Evolutionary conservation across 495 filamentous ascomycete genomes (phyloP), one percentile per base, ranked within the genome.

Genomic region (Thermothielavioides terrestris): DNA sequence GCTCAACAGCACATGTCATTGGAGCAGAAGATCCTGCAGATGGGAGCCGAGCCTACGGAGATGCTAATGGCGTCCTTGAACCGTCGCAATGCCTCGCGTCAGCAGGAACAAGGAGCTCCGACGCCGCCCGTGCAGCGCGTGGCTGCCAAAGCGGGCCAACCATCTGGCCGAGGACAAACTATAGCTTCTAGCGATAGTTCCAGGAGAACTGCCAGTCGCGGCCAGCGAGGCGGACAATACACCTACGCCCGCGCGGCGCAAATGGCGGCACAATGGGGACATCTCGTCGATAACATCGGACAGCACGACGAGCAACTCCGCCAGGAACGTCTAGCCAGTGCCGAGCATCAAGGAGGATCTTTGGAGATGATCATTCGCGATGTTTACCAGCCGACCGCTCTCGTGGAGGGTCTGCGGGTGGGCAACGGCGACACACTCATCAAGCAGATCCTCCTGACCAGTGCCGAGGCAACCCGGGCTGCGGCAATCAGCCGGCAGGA

Each of bases 321-420:
- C 6, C 37, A 27, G n/a, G 31, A 48, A 26, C 22, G 7, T 1
- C 17, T 27, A 12, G n/a, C 44, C 26, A 25, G 11, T 1, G 21
- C 18, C 2, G 31, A 1, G 2, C 6, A 41, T 10, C 18, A 27
- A 0, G 32, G n/a, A n/a, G n/a, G n/a, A n/a, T n/a, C 18, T 21
- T 25, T 35, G 4, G 42, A 8, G 20, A 26, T 35, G 4, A 21
- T 32, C 1, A 45, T 60, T 15, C 37, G 12, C 1, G 57, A 60
- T 1, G 46, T 49, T 0, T 60, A 56, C 15, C 50, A 52, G 30
- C 50, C 46, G 1, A 54, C 46, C 7, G 20, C 50, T 1, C 18
- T 56, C 11, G 50, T 46, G 1, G 32, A 49, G 2, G 57, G 57
- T 4, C 34, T 36, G 6, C 50, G 52, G 10, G 40, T 34, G 5